Evolutionary conservation across 1,284 basidiomycete species (phyloP).

Genomic region (Acaromyces ingoldii): DNA sequence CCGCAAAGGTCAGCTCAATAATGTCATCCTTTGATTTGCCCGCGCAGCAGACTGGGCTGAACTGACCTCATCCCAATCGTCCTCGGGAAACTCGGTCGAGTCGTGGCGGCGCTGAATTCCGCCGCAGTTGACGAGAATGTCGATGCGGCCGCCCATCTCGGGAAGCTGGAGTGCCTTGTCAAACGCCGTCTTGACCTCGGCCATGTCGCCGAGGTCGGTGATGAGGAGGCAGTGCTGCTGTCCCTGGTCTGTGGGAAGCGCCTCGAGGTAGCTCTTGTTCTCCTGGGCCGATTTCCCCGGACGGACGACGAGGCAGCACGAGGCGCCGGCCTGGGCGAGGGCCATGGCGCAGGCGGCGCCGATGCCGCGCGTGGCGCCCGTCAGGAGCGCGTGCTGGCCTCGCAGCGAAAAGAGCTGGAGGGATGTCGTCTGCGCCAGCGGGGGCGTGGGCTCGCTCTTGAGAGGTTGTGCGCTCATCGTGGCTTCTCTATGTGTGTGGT

Average conservation of each 20-base stretch:
- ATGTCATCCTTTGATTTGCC: too few species aligned
- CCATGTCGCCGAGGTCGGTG: slow-evolving; percentile 69
- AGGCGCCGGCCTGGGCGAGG: slow-evolving; percentile 63
- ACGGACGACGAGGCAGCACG: slow-evolving; percentile 64
- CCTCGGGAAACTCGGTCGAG: slow-evolving; percentile 69
- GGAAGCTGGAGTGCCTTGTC: slow-evolving; percentile 56
- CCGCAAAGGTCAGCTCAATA: too few species aligned
- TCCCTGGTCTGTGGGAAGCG: slow-evolving; percentile 52
- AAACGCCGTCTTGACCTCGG: slow-evolving; percentile 65
- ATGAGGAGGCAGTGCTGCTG: slow-evolving; percentile 59
- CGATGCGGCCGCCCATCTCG: slow-evolving; percentile 57
- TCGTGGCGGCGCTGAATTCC: slow-evolving; percentile 66
- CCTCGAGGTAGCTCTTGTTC: too few species aligned
- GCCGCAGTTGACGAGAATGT: slow-evolving; percentile 88
- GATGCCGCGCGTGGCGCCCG: slow-evolving; percentile 37
- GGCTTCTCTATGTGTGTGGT: too few species aligned
- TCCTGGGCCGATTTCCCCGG: slow-evolving; percentile 12
- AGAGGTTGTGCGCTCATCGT: too few species aligned
- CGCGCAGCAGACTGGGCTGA: too few species aligned
- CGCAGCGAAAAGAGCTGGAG: slow-evolving; percentile 24
- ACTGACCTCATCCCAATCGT: slow-evolving; percentile 72
- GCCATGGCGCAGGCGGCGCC: slow-evolving; percentile 54
- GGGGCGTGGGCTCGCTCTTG: not conserved
- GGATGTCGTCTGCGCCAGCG: slow-evolving; percentile 1
- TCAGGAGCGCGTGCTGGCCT: slow-evolving; percentile 31